A percentile compares a stretch with the other conserved stretches of the same genome.
phyloP scores from a whole-genome alignment of 1,284 basidiomycete genomes.

The Cerioporus squamosus region DNA sequence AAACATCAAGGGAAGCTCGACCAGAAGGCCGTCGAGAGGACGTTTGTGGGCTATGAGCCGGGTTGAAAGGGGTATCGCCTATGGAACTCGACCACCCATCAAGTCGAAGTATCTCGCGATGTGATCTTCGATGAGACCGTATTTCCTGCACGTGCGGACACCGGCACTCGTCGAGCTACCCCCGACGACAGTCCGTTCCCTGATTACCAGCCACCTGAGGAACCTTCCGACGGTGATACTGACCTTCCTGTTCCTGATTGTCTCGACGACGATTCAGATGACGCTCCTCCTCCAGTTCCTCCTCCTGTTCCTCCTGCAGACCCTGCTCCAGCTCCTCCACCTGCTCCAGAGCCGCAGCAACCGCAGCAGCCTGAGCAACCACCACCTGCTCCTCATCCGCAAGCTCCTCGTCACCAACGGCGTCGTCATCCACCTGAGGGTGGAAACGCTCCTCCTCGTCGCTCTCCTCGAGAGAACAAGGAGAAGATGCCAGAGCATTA shows the following conservation, averaged over 20 bases:
- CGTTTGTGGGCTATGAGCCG: constrained; percentile 12
- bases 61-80: constrained; percentile 16
- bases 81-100: constrained; percentile 14
- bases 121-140: constrained; percentile 12
- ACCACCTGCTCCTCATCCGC: no score
- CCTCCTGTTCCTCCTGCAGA: no score
- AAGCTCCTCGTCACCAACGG: no score
- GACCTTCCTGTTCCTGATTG: no score
- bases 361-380: no score
- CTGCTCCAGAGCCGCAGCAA: no score
- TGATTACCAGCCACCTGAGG: not conserved
- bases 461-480: not conserved
- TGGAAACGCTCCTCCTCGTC: no score
- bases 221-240: not conserved
- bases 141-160: not conserved
- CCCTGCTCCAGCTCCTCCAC: no score
- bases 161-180: not conserved
- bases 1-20: constrained; percentile 3
- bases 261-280: no score
- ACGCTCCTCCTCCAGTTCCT: no score
- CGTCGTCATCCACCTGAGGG: no score
- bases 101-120: constrained; percentile 9
- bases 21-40: constrained; percentile 13
- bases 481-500: not conserved
- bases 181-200: not conserved